A percentile compares a stretch with the other conserved stretches of the same genome.
These are phyloP conservation scores for Pythium rishiriense DNA, from an alignment of 352 stramenopile species.

Conservation along the genomic window DNA sequence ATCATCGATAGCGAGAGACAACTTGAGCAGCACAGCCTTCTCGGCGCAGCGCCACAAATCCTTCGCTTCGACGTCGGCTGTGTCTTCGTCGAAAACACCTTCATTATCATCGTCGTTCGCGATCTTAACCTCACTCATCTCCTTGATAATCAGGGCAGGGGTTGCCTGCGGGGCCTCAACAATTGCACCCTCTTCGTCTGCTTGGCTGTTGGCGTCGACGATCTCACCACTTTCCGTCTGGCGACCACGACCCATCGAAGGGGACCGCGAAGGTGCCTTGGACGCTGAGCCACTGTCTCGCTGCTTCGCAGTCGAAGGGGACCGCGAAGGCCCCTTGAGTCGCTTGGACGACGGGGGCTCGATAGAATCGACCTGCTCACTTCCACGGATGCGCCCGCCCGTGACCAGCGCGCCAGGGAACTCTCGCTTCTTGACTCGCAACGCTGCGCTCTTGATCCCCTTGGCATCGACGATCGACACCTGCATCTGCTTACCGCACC, in stretches of 20 bases:
- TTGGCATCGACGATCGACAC: conserved; percentile 56
- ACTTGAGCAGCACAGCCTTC: conserved; percentile 49
- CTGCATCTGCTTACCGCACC: conserved; percentile 44
- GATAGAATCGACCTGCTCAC: background rate
- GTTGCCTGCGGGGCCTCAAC: background rate
- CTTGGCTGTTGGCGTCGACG: conserved; percentile 10
- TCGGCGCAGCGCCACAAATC: conserved; percentile 55
- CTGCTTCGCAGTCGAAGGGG: conserved; percentile 24
- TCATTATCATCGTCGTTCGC: conserved; percentile 33
- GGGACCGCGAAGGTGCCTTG: conserved; percentile 50
- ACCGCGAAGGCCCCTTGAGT: conserved; percentile 40
- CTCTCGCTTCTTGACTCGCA: conserved; percentile 31
- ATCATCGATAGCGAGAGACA: conserved; percentile 47
- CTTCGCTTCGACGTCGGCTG: conserved; percentile 16
- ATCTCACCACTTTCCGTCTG: conserved; percentile 45
- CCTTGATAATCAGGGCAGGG: conserved; percentile 20
- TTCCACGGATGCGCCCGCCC: conserved; percentile 8
- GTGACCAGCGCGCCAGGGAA: conserved; percentile 37
- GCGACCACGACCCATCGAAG: conserved; percentile 37
- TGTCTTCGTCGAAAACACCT: conserved; percentile 15
- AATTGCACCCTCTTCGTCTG: conserved; percentile 12
- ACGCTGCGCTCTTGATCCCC: conserved; percentile 11
- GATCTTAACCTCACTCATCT: conserved; percentile 39
- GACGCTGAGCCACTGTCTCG: conserved; percentile 10
- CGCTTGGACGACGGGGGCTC: conserved; percentile 33